phyloP scores from a whole-genome alignment of 192 early-diverging fungal species.

The Radiomyces spectabilis region DNA sequence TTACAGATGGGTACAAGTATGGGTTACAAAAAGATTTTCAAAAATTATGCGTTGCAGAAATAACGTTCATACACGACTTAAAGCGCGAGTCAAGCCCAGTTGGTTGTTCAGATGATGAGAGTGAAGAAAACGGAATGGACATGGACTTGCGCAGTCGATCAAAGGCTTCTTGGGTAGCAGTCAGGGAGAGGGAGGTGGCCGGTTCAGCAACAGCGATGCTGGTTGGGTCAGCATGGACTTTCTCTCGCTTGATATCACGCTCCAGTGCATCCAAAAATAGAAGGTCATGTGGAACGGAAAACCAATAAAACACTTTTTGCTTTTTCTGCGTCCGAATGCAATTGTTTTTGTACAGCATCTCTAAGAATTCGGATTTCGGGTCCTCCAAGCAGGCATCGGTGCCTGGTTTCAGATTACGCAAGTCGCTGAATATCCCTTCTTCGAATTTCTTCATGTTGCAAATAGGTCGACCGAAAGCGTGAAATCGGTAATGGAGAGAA shows the following conservation, averaged over 20 bases:
- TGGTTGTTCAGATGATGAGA: too few species aligned
- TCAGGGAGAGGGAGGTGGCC: constrained; percentile 42
- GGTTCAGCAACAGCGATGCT: constrained; percentile 63
- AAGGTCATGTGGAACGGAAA: constrained; percentile 87
- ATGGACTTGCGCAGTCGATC: constrained; percentile 22
- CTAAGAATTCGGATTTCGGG: constrained; percentile 87
- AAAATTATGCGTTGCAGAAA: too few species aligned
- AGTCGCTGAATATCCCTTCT: constrained; percentile 95
- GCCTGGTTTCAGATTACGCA: constrained; percentile 91
- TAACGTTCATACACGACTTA: too few species aligned
- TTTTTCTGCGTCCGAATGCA: constrained; percentile 98
- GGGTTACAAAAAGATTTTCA: too few species aligned
- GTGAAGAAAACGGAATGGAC: too few species aligned
- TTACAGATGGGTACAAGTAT: too few species aligned
- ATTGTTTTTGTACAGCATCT: constrained; percentile 90
- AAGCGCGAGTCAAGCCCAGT: too few species aligned
- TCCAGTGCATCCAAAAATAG: constrained; percentile 95
- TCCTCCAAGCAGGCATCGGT: constrained; percentile 87
- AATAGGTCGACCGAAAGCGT: constrained; percentile 82
- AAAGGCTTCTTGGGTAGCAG: constrained; percentile 18
- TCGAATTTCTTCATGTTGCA: constrained; percentile 94
- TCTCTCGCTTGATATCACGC: constrained; percentile 91
- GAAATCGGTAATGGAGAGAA: constrained; percentile 85
- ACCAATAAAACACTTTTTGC: constrained; percentile 99
- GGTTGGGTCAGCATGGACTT: constrained; percentile 74